phyloP scores from a whole-genome alignment of 306 rosid genomes.

The Carpinus viminea region DNA sequence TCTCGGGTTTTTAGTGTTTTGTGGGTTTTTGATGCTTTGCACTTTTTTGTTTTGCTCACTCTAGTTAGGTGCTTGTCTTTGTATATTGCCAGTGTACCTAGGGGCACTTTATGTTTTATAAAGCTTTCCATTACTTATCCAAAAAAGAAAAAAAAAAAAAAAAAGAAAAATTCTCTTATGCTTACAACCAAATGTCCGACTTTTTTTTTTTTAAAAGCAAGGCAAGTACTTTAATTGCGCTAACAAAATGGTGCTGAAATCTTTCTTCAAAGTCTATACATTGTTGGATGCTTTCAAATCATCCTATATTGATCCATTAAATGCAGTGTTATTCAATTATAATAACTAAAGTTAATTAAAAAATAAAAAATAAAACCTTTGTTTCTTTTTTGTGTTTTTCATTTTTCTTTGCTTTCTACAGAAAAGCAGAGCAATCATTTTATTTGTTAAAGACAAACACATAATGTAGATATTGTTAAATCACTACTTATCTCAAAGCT shows the following conservation, averaged over 20 bases:
- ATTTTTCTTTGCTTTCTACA: neutral
- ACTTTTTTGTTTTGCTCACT: too few species aligned
- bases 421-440: neutral
- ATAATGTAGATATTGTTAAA: neutral
- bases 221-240: neutral
- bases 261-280: neutral
- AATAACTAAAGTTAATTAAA: neutral
- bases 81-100: too few species aligned
- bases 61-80: too few species aligned
- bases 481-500: too few species aligned
- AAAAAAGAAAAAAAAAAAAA: too few species aligned
- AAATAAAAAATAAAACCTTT: too few species aligned
- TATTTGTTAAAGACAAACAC: neutral
- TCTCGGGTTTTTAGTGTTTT: too few species aligned
- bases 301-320: neutral
- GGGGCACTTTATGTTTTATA: too few species aligned
- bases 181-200: neutral
- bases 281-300: neutral
- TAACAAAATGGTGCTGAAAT: neutral
- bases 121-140: too few species aligned
- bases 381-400: too few species aligned
- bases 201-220: neutral
- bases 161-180: neutral
- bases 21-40: too few species aligned
- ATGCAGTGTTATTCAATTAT: neutral